These are phyloP conservation scores for Taxawa tesnikishii DNA, from an alignment of 2,329 filamentous ascomycete genomes.

Conservation along the genomic window DNA sequence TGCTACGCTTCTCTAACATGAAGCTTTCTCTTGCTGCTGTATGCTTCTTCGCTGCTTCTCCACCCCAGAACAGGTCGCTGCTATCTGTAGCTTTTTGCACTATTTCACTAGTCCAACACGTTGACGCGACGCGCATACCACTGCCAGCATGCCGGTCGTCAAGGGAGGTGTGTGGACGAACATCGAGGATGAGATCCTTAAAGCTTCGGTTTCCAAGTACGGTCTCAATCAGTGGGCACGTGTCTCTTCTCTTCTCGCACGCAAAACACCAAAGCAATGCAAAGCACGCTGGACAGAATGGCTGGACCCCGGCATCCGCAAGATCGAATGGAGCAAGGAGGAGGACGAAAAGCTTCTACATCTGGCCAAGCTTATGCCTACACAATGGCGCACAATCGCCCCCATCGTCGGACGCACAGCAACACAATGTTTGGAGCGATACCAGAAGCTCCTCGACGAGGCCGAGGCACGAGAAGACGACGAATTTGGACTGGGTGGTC, in stretches of 20 bases:
- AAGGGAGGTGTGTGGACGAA: constrained; percentile 59
- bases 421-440: constrained; percentile 92
- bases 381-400: constrained; percentile 97
- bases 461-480: constrained; percentile 79
- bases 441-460: constrained; percentile 92
- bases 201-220: constrained; percentile 89
- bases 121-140: too few species aligned
- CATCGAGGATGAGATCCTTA: constrained; percentile 88
- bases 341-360: constrained; percentile 97
- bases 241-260: constrained; percentile 89
- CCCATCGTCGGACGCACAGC: constrained; percentile 93
- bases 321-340: constrained; percentile 98
- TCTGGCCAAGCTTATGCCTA: constrained; percentile 95
- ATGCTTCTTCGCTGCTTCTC: too few species aligned
- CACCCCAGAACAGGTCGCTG: too few species aligned
- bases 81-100: too few species aligned
- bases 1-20: too few species aligned
- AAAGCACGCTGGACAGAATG: constrained; percentile 98
- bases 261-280: constrained; percentile 98
- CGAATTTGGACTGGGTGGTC: constrained; percentile 70
- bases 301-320: constrained; percentile 94
- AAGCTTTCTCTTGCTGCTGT: too few species aligned
- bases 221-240: constrained; percentile 96
- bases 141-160: constrained; percentile 50
- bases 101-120: too few species aligned